Conservation (phyloP, 1,284 basidiomycete species). For the Takashimella koratensis region DNA sequence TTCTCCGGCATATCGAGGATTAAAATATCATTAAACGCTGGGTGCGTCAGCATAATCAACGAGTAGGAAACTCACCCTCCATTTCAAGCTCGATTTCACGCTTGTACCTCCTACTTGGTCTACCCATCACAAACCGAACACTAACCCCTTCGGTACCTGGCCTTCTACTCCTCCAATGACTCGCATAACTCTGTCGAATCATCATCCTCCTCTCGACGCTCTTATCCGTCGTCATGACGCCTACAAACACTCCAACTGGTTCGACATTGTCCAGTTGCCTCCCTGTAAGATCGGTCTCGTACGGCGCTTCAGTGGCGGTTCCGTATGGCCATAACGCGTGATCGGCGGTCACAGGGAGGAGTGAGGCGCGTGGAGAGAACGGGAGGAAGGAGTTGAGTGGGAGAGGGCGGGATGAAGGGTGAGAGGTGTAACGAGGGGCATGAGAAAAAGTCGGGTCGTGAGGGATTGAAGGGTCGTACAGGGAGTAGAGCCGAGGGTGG, state of each 20-base stretch:
- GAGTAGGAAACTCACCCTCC: conserved; percentile 63
- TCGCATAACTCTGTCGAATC: conserved; percentile 85
- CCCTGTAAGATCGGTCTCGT: conserved; percentile 19
- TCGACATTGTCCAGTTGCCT: conserved; percentile 61
- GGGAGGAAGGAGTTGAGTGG: neutral
- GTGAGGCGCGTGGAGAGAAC: conserved; percentile 10
- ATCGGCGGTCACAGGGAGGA: conserved; percentile 27
- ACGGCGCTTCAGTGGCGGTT: conserved; percentile 19
- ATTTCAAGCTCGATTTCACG: conserved; percentile 80
- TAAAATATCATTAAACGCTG: conserved; percentile 64
- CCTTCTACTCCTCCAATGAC: conserved; percentile 70
- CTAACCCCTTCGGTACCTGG: conserved; percentile 79
- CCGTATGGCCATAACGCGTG: conserved; percentile 48
- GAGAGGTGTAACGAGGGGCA: conserved; percentile 12
- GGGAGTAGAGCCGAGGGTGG: conserved; percentile 40
- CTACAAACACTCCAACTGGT: conserved; percentile 84
- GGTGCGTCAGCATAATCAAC: conserved; percentile 1
- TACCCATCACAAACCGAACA: conserved; percentile 86
- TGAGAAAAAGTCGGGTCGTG: conserved; percentile 5
- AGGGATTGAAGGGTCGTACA: conserved; percentile 23
- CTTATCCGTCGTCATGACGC: conserved; percentile 87
- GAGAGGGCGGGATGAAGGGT: conserved; percentile 13
- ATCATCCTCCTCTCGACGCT: conserved; percentile 81
- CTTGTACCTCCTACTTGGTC: conserved; percentile 75
- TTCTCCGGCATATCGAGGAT: conserved; percentile 53